Evolutionary conservation across 495 filamentous ascomycete genomes (phyloP), one percentile per base, ranked within the genome.

Genomic region (Penicillium odoratum): DNA sequence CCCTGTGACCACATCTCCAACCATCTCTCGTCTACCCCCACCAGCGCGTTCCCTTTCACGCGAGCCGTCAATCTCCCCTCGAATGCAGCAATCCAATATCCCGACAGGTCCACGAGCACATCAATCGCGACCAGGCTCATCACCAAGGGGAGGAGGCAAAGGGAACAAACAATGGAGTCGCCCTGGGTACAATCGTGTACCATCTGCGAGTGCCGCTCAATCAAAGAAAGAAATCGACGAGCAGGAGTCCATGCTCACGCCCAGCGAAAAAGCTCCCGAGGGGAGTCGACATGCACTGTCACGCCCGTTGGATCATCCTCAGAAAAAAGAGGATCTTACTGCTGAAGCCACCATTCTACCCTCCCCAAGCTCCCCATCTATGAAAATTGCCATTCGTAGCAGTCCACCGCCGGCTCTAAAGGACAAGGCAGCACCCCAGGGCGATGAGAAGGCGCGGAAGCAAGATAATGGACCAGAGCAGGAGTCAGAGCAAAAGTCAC

Each of bases 161-260:
- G 65, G 53, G 61, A 85, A 79, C 57, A 86, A 85, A 53, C 83
- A 82, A 64, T 88, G 85, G 85, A 78, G 83, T 53, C 85, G 84
- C 48, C 79, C 84, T 5, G 74, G 69, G 16, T 78, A 73, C 44
- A 59, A 53, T 33, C 69, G 72, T 36, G 66, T 65, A 0, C 66
- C 69, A 3, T 56, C 70, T 18, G 55, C 62, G 75, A 58, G 77
- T 53, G 45, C 45, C 28, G 38, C 74, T 59, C 55, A 74, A 57
- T 45, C 71, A 57, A 57, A 74, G 67, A 63, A 80, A 10, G 79
- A 57, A 54, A 73, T 58, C 53, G 71, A 47, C 0, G 52, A 55
- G 11, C 30, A 6, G 9, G 49, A 53, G 21, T 6, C 13, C 15
- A 30, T 30, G n/a, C 48, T 6, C 10, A 31, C 48, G 1, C 31